Base-by-base conservation (phyloP, 176 grass and related monocot species). In the Thinopyrum elongatum region DNA sequence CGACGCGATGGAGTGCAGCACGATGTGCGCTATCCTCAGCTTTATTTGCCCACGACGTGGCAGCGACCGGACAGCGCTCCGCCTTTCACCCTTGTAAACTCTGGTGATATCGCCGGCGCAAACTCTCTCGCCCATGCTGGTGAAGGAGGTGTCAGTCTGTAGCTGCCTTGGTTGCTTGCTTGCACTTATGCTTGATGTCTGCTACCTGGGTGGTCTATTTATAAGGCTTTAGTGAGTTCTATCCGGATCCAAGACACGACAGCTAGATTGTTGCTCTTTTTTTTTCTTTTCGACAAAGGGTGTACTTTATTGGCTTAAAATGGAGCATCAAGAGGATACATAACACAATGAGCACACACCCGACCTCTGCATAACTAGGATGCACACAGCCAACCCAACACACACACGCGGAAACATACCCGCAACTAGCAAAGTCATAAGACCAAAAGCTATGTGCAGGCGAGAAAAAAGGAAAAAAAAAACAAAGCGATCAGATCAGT, bases 1-100 rank as follows among this genome's bases (percentile, higher is more conserved):
- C 0, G 86, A 91, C 49, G 70, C 21, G 19, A 94, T 59, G 17
- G 86, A 71, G 60, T 70, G 83, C 68, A 60, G 28, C 60, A 85
- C 86, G 15, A 88, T 81, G 69, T 79, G 83, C 4, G 76, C 86
- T 28, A 94, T 94, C 86, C 87, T 89, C 64, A 46, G 62, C 86
- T 94, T 94, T 11, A 86, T 80, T 15, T 94, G 89, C 13, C 92
- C 92, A 17, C 89, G 83, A 9, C 80, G 70, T 35, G 86, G 92
- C 71, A 81, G 57, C 2, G 42, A 76, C 6, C 83, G 75, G 9
- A 49, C 35, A 55, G 39, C 77, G 12, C 61, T 75, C 76, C 38
- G 47, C 75, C 55, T 91, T 39, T 85, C 51, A 38, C 81, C 65
- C 63, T 84, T 84, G 80, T 77, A 74, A 64, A 75, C 83, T 81